Conservation (phyloP, 805 yeast species). For the Myxozyma mucilagina region DNA sequence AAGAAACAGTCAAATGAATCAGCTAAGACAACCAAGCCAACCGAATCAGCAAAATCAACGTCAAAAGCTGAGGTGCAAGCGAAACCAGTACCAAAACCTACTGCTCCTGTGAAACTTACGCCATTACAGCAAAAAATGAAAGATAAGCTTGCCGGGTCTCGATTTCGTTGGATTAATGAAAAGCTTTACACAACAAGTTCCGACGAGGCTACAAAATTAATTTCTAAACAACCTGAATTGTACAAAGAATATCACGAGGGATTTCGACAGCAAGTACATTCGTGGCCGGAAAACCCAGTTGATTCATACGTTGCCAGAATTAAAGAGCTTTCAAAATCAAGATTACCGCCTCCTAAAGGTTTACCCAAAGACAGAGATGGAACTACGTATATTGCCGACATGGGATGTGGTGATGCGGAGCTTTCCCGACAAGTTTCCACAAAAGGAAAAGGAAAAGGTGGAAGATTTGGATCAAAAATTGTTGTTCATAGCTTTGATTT, state of each 20-base stretch:
- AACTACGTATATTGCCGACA: slow-evolving; percentile 84
- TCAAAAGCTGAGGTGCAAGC: not conserved
- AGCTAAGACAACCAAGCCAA: not conserved
- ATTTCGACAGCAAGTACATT: slow-evolving; percentile 88
- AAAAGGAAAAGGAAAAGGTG: slow-evolving; percentile 44
- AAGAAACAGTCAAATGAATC: not conserved
- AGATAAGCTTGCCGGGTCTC: slow-evolving; percentile 88
- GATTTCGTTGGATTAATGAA: slow-evolving; percentile 98
- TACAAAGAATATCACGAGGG: slow-evolving; percentile 96
- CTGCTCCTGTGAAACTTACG: slow-evolving; percentile 52
- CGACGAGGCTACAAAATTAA: slow-evolving; percentile 67
- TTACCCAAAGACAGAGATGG: slow-evolving; percentile 57
- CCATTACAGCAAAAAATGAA: slow-evolving; percentile 94
- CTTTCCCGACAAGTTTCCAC: slow-evolving; percentile 64
- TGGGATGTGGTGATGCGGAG: slow-evolving; percentile 99
- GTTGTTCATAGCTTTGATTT: slow-evolving; percentile 88
- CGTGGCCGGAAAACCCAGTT: slow-evolving; percentile 99
- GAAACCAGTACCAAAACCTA: not conserved
- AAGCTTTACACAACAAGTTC: slow-evolving; percentile 89
- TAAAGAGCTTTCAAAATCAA: slow-evolving; percentile 36
- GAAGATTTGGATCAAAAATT: slow-evolving; percentile 43
- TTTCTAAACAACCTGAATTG: slow-evolving; percentile 77
- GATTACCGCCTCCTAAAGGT: slow-evolving; percentile 32
- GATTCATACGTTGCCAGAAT: slow-evolving; percentile 78
- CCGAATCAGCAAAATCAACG: not conserved